These are phyloP conservation scores for Ophiobolus disseminans DNA, from an alignment of 2,329 filamentous ascomycete genomes.

Conservation along the genomic window DNA sequence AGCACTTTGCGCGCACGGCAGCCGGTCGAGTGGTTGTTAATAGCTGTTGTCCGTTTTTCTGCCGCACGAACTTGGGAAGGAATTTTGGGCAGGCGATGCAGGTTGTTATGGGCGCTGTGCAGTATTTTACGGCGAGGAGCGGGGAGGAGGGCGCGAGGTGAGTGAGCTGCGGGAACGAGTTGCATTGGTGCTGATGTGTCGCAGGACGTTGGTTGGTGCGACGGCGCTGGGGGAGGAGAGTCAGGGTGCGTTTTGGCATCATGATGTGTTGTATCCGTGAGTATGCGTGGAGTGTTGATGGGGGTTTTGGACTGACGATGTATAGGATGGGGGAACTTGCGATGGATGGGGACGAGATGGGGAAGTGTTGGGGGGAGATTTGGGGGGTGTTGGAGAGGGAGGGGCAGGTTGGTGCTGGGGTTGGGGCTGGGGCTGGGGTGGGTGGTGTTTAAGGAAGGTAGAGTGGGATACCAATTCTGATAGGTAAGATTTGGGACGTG, in stretches of 20 bases:
- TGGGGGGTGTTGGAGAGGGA: background rate
- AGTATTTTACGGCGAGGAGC: slow-evolving; percentile 7
- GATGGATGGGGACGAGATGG: background rate
- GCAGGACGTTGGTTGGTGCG: slow-evolving; percentile 12
- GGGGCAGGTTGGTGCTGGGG: background rate
- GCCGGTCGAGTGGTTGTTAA: slow-evolving; percentile 10
- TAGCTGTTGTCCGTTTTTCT: slow-evolving; percentile 11
- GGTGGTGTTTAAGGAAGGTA: background rate
- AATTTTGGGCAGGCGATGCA: background rate
- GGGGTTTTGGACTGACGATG: background rate
- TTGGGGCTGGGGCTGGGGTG: background rate
- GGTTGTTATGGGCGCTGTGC: background rate
- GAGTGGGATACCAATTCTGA: too few species aligned
- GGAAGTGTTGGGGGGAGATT: slow-evolving; percentile 2
- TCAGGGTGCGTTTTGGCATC: slow-evolving; percentile 11
- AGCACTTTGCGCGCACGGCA: background rate
- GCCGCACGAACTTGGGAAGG: slow-evolving; percentile 7
- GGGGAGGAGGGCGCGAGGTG: slow-evolving; percentile 11
- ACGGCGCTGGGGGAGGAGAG: slow-evolving; percentile 11
- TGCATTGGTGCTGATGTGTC: too few species aligned
- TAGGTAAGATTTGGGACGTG: too few species aligned
- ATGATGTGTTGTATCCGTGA: slow-evolving; percentile 14
- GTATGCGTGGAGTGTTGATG: background rate
- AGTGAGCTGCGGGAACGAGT: too few species aligned
- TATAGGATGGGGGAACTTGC: background rate